These are phyloP conservation scores for Stromatinia cepivora DNA, from an alignment of 2,329 filamentous ascomycete species.

Conservation along the genomic window DNA sequence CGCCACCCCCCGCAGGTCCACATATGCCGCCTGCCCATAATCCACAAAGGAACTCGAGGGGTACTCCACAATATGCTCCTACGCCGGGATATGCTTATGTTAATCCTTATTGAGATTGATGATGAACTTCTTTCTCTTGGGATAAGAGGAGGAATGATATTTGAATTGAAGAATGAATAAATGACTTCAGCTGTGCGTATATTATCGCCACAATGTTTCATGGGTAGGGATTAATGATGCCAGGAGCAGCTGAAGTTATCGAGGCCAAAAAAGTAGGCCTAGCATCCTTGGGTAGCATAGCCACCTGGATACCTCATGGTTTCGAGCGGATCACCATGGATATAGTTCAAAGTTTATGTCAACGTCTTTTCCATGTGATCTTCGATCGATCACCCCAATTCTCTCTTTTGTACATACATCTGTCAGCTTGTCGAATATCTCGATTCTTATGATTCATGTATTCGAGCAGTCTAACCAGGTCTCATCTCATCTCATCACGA, in stretches of 20 bases:
- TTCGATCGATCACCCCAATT: not conserved
- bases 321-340: not conserved
- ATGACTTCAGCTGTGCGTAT: constrained; percentile 6
- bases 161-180: constrained; percentile 3
- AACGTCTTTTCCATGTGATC: not conserved
- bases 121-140: not conserved
- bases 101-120: constrained; percentile 20
- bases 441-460: not conserved
- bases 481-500: constrained; percentile 1
- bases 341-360: constrained; percentile 1
- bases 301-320: constrained; percentile 1
- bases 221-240: constrained; percentile 16
- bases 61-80: constrained; percentile 21
- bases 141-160: not conserved
- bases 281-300: not conserved
- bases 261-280: constrained; percentile 5
- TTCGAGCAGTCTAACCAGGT: too few species aligned
- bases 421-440: not conserved
- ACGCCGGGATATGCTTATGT: constrained; percentile 29
- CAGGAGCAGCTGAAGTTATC: constrained; percentile 11
- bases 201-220: not conserved
- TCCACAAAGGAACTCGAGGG: constrained; percentile 15
- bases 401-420: constrained; percentile 10
- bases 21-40: constrained; percentile 17
- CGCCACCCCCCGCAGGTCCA: constrained; percentile 25